These are phyloP conservation scores for Blastobotrys chiropterorum DNA, from an alignment of 805 yeast genomes.

Conservation along the genomic window DNA sequence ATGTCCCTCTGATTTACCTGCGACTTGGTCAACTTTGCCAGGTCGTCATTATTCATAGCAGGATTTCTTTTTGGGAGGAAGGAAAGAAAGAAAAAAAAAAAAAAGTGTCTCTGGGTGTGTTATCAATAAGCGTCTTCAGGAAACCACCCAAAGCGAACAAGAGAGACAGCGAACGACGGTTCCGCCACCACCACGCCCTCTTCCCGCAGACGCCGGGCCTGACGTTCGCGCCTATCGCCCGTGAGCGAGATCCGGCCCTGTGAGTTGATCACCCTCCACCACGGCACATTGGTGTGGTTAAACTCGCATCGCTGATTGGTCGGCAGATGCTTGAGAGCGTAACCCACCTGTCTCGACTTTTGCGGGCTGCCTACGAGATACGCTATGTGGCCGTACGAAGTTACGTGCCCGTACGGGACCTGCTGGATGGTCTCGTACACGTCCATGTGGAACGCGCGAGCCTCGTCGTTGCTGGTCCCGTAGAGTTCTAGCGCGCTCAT, in stretches of 20 bases:
- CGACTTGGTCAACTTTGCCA: constrained; percentile 7
- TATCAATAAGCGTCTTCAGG: constrained; percentile 34
- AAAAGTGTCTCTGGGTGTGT: background rate
- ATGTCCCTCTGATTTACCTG: constrained; percentile 45
- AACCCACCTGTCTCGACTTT: constrained; percentile 71
- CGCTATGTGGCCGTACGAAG: constrained; percentile 76
- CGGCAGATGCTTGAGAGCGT: constrained; percentile 52
- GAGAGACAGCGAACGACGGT: constrained; percentile 34
- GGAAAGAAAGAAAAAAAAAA: background rate
- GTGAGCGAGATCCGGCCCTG: constrained; percentile 54
- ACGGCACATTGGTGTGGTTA: constrained; percentile 46
- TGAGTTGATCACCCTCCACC: constrained; percentile 77
- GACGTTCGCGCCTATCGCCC: constrained; percentile 39
- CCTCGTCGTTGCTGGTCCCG: constrained; percentile 37
- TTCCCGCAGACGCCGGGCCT: constrained; percentile 37
- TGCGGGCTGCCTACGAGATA: constrained; percentile 53
- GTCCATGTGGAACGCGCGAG: constrained; percentile 51
- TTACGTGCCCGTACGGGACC: constrained; percentile 59
- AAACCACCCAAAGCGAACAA: constrained; percentile 61
- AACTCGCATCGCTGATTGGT: constrained; percentile 18
- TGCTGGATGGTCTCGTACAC: constrained; percentile 49
- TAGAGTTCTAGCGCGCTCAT: constrained; percentile 7
- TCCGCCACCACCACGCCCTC: constrained; percentile 40
- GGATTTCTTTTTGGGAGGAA: background rate
- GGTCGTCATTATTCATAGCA: background rate